A percentile compares a stretch with the other conserved stretches of the same genome.
Conservation (phyloP, 208 protist genomes). For the Strigomonas oncopelti region DNA sequence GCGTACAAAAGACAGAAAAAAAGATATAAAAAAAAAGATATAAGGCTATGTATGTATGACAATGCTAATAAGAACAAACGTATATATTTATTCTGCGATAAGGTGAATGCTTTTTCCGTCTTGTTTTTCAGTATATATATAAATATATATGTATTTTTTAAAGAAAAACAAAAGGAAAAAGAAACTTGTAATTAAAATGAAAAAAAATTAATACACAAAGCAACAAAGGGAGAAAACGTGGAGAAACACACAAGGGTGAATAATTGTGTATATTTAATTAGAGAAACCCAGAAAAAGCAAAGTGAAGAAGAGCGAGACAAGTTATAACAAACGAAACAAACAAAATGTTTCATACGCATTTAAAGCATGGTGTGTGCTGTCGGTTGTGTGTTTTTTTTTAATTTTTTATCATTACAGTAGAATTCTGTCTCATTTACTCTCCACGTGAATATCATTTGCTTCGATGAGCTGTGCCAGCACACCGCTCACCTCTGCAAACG, state of each 20-base stretch:
- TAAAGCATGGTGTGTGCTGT: neutral
- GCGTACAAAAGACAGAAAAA: neutral
- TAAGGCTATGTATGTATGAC: neutral
- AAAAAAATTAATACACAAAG: neutral
- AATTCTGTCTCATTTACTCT: neutral
- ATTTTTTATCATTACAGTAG: neutral
- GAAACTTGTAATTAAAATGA: neutral
- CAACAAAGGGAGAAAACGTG: neutral
- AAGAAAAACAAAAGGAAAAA: too few species aligned
- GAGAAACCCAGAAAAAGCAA: neutral
- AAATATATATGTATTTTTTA: neutral
- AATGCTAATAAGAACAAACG: neutral
- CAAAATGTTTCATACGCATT: neutral
- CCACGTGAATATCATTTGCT: constrained; percentile 44
- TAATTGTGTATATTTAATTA: neutral
- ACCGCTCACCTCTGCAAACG: constrained; percentile 40
- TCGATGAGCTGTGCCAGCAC: constrained; percentile 43
- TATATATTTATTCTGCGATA: neutral
- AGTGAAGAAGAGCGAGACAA: neutral
- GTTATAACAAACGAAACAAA: too few species aligned
- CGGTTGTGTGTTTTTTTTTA: neutral
- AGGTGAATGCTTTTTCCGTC: too few species aligned
- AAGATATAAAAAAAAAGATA: constrained; percentile 1
- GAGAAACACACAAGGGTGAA: neutral
- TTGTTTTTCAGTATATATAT: neutral